Base-by-base conservation (phyloP, 208 protist genomes). In the Spongospora subterranea region DNA sequence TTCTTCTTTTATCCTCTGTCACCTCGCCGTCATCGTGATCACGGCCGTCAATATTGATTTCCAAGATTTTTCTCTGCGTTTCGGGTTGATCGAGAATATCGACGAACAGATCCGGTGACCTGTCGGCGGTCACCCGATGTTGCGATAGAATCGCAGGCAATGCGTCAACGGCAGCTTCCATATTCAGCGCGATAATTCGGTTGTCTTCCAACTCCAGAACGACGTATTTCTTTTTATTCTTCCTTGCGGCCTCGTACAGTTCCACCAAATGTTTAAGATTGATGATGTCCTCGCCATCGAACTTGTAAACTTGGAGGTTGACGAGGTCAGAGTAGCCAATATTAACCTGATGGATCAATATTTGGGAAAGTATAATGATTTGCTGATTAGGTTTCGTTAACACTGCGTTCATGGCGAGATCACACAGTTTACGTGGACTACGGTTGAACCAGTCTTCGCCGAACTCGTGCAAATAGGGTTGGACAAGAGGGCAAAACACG, bases 311-410 rank as follows among this genome's bases (percentile, higher is more conserved):
- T n/a, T 90, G 54, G 89, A 77, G 45, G n/a, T 89, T 90, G 35
- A 54, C 60, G 38, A 66, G 65, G 17, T 66, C 90, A 13, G 45
- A 43, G 32, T 93, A 93, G 76, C 92, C 92, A 20, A 92, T 38
- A 0, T 92, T 93, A 29, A 92, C 82, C 0, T 89, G 20, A 6
- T 89, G 77, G 0, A 90, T 35, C 41, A 93, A 40, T 41, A 93
- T 88, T 43, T 93, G 92, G 0, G 65, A 32, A 0, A 93, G 66
- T 0, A 93, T 39, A 0, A 93, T 65, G 40, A 93, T 45, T 39
- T 93, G 90, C 60, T 92, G 76, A 0, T 88, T 40, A 0, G 35
- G 89, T 40, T 92, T 76, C 0, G 17, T 64, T 0, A 88, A 45
- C 0, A 41, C 45, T 38, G 54, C 89, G n/a, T 90, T 64, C 45